Evolutionary conservation across 1,284 basidiomycete genomes (phyloP), one percentile per base, ranked within the genome.

Genomic region (Rhodotorula sp.): DNA sequence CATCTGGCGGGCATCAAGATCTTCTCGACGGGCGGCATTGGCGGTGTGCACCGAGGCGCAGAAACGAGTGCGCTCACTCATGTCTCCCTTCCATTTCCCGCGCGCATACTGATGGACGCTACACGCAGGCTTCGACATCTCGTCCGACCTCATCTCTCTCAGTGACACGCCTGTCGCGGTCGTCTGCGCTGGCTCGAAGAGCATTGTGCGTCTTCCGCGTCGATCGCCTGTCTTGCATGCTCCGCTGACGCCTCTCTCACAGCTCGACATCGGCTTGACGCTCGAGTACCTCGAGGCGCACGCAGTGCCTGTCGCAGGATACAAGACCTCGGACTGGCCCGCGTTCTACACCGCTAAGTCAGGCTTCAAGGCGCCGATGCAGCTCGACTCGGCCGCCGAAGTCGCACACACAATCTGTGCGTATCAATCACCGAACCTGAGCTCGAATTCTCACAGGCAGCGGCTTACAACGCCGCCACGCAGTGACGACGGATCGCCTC

Each of bases 231-330:
- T 8, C 57, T n/a, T 13, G 10, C 34, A 13, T 54, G 13, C 13
- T 25, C 53, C 7, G 23, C 54, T 55, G 16, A 55, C 27, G 10
- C 34, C 16, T 23, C 34, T 1, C 54, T 7, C 34, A 4, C 34
- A 55, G 34, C 83, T 99, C 64, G 96, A 98, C 81, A 95, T 99
- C 73, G 91, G 91, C 66, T 80, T 85, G 77, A 98, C 97, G 14
- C 85, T 99, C 56, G 97, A 99, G 83, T 96, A 95, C 79, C 87
- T 99, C 74, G 97, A 99, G 87, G 97, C 97, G 0, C 87, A 95
- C 61, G 97, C 97, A 10, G 93, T 99, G 8, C 92, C 93, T 3
- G 94, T 97, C 0, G 82, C 94, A 7, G 88, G 92, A 0, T 96
- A 92, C 79, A 88, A 88, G 12, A 81, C 87, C 49, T 85, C 86